Base-by-base conservation (phyloP, 139 green algal species). In the Raphidocelis subcapitata region DNA sequence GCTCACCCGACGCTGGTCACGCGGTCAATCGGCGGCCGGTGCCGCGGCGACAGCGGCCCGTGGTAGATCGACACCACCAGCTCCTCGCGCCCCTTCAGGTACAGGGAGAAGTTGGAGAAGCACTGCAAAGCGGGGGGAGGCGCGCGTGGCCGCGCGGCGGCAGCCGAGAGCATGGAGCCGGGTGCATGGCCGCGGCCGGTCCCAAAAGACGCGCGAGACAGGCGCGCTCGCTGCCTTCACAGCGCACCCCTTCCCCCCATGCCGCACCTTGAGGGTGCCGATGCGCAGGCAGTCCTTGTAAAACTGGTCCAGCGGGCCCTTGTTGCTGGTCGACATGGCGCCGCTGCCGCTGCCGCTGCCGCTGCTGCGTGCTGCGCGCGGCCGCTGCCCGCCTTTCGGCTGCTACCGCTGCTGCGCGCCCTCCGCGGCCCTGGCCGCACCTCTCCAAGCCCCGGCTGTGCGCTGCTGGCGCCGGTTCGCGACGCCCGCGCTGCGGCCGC, bases 51-150 rank as follows among this genome's bases (percentile, higher is more conserved):
- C 4, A 60, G 28, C 3, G 49, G 4, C 2, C 72, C 76, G 35
- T 82, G 76, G 32, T 83, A 86, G 8, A 86, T 74, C 0, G 80
- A 86, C 3, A 88, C 83, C 3, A 88, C 80, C 29, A 88, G 72
- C 77, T 88, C 83, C 72, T 86, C 83, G n/a, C 83, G 64, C n/a
- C 84, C 85, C 60, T 88, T 88, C 4, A 90, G 62, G 68, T 90
- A 90, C 14, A 90, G 65, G 15, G 76, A 73, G 67, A 88, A 90
- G 33, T 90, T 74, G 0, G 36, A 52, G 60, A 90, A 90, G 75
- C 85, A 90, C 82, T 87, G 79, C 61, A 36, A 24, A 62, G 31
- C 20, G 29, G 20, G 15, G 29, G 26, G 18, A 65, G 29, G 15
- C 23, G 8, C 5, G 10, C 16, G 52, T 15, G 15, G 20, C 10